Evolutionary conservation across 140 eudicot species (phyloP).

Genomic region (Stevia rebaudiana): DNA sequence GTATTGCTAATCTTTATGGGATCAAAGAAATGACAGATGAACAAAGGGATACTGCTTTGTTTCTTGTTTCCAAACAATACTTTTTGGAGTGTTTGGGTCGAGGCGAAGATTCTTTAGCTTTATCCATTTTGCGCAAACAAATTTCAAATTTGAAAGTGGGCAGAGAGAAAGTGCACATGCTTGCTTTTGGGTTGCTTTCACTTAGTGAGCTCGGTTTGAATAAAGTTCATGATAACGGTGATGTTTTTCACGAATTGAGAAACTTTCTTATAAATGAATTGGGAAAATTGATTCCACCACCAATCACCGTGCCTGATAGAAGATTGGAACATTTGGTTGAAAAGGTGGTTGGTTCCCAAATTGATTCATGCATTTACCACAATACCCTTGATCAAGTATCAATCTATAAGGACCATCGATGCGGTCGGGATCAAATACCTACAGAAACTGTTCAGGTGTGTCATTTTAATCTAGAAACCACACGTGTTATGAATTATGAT

Average conservation of each 20-base stretch:
- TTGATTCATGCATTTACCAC: slow-evolving; percentile 72
- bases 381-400: slow-evolving; percentile 52
- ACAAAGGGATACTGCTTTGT: slow-evolving; percentile 59
- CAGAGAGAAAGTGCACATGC: slow-evolving; percentile 60
- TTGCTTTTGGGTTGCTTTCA: slow-evolving; percentile 62
- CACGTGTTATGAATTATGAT: neutral
- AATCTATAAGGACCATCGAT: slow-evolving; percentile 64
- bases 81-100: slow-evolving; percentile 63
- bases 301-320: slow-evolving; percentile 65
- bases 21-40: slow-evolving; percentile 62
- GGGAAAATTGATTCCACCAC: slow-evolving; percentile 70
- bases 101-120: slow-evolving; percentile 58
- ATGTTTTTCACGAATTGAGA: slow-evolving; percentile 37
- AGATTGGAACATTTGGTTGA: slow-evolving; percentile 84
- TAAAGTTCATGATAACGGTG: slow-evolving; percentile 28
- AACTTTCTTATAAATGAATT: slow-evolving; percentile 41
- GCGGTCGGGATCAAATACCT: slow-evolving; percentile 74
- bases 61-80: slow-evolving; percentile 61
- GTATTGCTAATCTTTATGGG: slow-evolving; percentile 38
- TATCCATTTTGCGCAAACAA: slow-evolving; percentile 53
- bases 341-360: slow-evolving; percentile 50
- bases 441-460: slow-evolving; percentile 84
- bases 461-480: slow-evolving; percentile 5
- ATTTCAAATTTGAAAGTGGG: slow-evolving; percentile 49
- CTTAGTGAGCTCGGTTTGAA: slow-evolving; percentile 35